Evolutionary conservation across 129 eudicot genomes (phyloP).

Genomic region (Ambrosia artemisiifolia): DNA sequence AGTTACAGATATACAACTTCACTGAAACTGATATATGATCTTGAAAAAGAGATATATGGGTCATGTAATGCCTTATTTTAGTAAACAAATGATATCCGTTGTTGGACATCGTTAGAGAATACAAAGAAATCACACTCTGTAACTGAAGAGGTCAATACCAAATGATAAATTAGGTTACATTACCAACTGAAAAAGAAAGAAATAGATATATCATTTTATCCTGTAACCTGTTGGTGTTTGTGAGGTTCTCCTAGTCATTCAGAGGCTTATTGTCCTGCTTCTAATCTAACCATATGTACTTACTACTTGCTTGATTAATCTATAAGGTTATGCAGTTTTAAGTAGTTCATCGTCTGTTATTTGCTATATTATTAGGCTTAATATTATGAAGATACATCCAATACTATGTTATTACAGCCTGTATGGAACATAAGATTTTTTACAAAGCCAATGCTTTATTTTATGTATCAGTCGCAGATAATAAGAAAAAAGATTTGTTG

Average conservation of each 20-base stretch:
- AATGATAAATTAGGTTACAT: too few species aligned
- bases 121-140: neutral
- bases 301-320: too few species aligned
- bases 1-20: neutral
- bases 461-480: neutral
- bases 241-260: neutral
- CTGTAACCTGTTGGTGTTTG: neutral
- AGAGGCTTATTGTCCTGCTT: too few species aligned
- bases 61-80: neutral
- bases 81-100: neutral
- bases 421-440: too few species aligned
- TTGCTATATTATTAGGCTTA: too few species aligned
- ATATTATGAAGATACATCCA: too few species aligned
- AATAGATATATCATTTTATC: neutral
- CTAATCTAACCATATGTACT: too few species aligned
- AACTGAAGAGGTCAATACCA: too few species aligned
- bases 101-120: neutral
- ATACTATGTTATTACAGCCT: too few species aligned
- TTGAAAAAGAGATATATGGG: neutral
- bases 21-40: neutral
- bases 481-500: neutral
- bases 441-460: neutral
- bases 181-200: neutral
- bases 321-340: too few species aligned
- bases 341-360: too few species aligned